Base-by-base conservation (phyloP, 2,329 filamentous ascomycete species). In the Nemania sp. region DNA sequence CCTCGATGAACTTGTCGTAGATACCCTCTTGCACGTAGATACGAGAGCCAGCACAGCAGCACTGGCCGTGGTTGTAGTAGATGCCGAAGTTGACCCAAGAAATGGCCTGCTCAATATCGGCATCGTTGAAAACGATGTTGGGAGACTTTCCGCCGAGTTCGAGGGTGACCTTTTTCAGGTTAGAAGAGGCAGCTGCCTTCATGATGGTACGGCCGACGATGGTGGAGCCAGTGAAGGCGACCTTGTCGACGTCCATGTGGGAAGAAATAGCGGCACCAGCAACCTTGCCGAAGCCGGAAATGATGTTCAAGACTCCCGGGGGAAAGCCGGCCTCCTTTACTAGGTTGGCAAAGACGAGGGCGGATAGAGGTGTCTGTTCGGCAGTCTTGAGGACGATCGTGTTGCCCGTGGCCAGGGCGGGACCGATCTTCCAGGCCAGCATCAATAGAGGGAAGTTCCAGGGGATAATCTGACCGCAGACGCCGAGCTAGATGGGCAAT, bases 361-460 rank as follows among this genome's bases (percentile, higher is more conserved):
- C 86, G 31, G 85, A 86, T 42, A 90, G 81, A 14, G 87, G 88
- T 8, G 87, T 90, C 77, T 90, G 86, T 75, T 90, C 87, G 59
- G 88, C 86, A 19, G 85, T 83, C 82, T 91, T 91, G 68, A 91
- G 73, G 66, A 91, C 80, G 51, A 91, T 69, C 4, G 79, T 83
- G 81, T 90, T 90, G 67, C 88, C 88, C 31, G 83, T 83, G 62
- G 86, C 85, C 66, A 91, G 77, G 39, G 87, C 87, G 43, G 87
- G 87, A 55, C 81, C 86, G 58, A 90, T 86, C 83, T 95, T 95
- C 90, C 90, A 95, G 48, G 82, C 80, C 70, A 81, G 81, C 88
- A 92, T 92, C 68, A 89, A 82, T 40, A 93, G 77, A 6, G 89
- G 89, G 77, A 91, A 93, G 79, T 93, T 93, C 89, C 89, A 92